Base-by-base conservation (phyloP, 2,329 filamentous ascomycete species). In the Escovopsis sp. region DNA sequence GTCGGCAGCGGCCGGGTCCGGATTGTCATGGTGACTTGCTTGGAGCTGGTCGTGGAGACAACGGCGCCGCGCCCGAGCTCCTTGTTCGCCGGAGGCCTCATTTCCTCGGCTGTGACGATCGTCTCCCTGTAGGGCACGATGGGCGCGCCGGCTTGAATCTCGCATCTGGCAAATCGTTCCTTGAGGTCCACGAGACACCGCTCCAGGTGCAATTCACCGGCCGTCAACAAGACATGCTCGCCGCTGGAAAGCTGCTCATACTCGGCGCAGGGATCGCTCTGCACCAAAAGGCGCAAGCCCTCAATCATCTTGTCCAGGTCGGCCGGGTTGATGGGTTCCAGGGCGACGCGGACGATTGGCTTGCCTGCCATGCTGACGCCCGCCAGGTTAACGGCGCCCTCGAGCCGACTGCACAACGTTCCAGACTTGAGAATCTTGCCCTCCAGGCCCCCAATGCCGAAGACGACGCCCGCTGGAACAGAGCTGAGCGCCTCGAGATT, bases 101-200 rank as follows among this genome's bases (percentile, higher is more conserved):
- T 98, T 61, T 98, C 91, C 33, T 87, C 77, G 1, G 81, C 84
- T 26, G 77, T 74, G 35, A 95, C 80, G 45, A 94, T 94, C 0
- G 86, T 91, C 64, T 98, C 91, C 44, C 88, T 75, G 61, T 94
- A 98, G 0, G 91, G 91, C 12, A 98, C 91, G 47, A 98, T 96
- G 1, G 91, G 85, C 36, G 85, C 85, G 44, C 91, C 88, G 26
- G 85, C 85, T 56, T 96, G 89, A 41, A 98, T 88, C 51, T 96
- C 89, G 57, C 93, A 96, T 49, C 78, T 81, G 6, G 91, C 89
- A 57, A 94, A 98, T 5, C 91, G 73, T 57, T 98, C 91, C 47
- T 86, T 76, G 26, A 98, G 69, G 65, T 98, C 91, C 42, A 91
- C 94, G 45, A 98, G 62, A 58, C 91, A 98, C 44, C 91, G 73